Base-by-base conservation (phyloP, 306 rosid species). In the Astragalus glycyphyllos region DNA sequence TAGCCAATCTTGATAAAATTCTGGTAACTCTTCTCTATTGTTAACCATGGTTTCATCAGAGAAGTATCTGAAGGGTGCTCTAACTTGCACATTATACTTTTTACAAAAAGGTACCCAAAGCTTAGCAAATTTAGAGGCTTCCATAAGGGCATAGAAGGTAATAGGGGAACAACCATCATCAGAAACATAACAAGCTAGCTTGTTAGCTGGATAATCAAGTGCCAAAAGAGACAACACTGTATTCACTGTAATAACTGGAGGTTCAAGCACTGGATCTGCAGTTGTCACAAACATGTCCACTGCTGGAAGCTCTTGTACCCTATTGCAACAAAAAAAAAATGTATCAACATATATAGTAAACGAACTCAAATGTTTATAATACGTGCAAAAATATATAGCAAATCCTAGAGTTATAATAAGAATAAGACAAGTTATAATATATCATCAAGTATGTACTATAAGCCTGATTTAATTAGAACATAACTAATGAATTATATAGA, bases 231-330 rank as follows among this genome's bases (percentile, higher is more conserved):
- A 88, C 37, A 88, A 50, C 13, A 88, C 89, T 0, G 90, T 88
- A 62, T 88, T 88, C 41, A 82, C 17, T 2, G 89, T 84, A 4
- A 88, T 31, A 2, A 88, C 76, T 3, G 94, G 89, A 1, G 90
- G 89, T 67, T 86, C 94, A 1, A 82, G 71, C 10, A 53, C 49
- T 1, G 82, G 74, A 4, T 86, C 87, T 8, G 95, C 91, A 0
- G 95, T 88, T 17, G 95, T 86, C 73, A 88, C 90, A 23, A 86
- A 82, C 84, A 80, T 7, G 61, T 88, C 91, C 49, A 88, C 84
- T 0, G 79, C 16, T 3, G 95, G 95, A 73, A 86, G 86, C 40
- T 84, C 91, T 3, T 31, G 5, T 16, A 59, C 69, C 77, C 86
- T 79, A 9, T 58, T 20, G 2, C 4, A 13, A 2, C 5, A 44